phyloP scores from a whole-genome alignment of 202 grass and related monocot species.

The Brachypodium distachyon region DNA sequence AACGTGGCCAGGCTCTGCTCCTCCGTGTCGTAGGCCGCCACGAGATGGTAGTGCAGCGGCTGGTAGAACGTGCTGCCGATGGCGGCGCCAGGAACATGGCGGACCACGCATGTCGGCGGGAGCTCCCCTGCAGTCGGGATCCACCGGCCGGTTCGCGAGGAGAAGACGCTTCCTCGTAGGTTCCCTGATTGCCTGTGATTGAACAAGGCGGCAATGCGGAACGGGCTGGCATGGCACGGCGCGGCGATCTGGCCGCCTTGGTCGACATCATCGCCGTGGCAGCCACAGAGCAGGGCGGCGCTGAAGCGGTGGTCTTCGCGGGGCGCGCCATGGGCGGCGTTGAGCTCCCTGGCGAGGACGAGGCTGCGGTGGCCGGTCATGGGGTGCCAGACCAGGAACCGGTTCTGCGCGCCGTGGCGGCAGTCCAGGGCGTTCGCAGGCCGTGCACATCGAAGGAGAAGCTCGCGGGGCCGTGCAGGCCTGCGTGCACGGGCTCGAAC shows the following conservation, averaged over 20 bases:
- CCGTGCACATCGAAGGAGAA: background rate
- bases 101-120: background rate
- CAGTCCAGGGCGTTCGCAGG: background rate
- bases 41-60: background rate
- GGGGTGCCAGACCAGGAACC: background rate
- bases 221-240: too few species aligned
- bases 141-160: background rate
- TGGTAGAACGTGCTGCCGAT: background rate
- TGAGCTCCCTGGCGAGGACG: too few species aligned
- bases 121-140: background rate
- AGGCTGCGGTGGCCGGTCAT: background rate
- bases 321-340: too few species aligned
- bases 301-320: too few species aligned
- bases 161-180: background rate
- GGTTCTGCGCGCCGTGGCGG: background rate
- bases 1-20: background rate
- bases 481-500: background rate
- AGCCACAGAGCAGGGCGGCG: too few species aligned
- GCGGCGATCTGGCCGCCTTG: too few species aligned
- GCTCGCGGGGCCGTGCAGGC: background rate
- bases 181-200: background rate
- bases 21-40: background rate
- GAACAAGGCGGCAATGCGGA: background rate
- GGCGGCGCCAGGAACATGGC: background rate
- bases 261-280: too few species aligned